phyloP scores from a whole-genome alignment of 208 protist genomes.

The Crithidia brevicula region DNA sequence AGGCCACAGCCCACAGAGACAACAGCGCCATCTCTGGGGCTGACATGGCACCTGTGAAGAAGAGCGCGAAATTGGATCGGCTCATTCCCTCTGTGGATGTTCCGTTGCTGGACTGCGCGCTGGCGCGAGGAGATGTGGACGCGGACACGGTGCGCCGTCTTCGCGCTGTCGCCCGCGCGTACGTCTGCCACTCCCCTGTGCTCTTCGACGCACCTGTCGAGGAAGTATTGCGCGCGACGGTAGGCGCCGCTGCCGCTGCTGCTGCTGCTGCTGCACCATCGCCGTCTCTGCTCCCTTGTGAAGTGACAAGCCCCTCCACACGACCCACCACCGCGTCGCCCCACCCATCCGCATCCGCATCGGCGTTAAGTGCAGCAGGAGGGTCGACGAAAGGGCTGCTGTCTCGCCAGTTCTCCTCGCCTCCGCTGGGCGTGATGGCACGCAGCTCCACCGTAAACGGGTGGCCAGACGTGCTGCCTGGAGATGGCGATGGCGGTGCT shows the following conservation, averaged over 20 bases:
- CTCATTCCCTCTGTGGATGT: not conserved
- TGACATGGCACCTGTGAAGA: too few species aligned
- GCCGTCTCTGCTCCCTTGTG: too few species aligned
- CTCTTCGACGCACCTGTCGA: constrained; percentile 7
- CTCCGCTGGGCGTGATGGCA: not conserved
- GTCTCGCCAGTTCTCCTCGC: not conserved
- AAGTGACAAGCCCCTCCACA: too few species aligned
- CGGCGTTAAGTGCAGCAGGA: too few species aligned
- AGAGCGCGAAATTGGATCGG: too few species aligned
- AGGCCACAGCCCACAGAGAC: too few species aligned
- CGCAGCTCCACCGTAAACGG: not conserved
- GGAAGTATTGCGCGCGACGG: not conserved
- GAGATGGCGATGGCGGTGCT: too few species aligned
- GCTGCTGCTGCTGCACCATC: not conserved
- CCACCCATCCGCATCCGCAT: too few species aligned
- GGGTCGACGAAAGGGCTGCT: too few species aligned
- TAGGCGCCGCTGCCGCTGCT: not conserved
- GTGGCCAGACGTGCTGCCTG: too few species aligned
- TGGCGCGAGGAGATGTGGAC: constrained; percentile 20
- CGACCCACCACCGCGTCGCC: too few species aligned
- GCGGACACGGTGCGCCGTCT: constrained; percentile 10
- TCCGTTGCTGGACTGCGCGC: constrained; percentile 11
- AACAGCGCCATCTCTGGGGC: too few species aligned
- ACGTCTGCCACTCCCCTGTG: constrained; percentile 3
- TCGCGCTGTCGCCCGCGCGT: constrained; percentile 11